Conservation (phyloP, 345 rosid genomes). For the Syzygium oleosum region DNA sequence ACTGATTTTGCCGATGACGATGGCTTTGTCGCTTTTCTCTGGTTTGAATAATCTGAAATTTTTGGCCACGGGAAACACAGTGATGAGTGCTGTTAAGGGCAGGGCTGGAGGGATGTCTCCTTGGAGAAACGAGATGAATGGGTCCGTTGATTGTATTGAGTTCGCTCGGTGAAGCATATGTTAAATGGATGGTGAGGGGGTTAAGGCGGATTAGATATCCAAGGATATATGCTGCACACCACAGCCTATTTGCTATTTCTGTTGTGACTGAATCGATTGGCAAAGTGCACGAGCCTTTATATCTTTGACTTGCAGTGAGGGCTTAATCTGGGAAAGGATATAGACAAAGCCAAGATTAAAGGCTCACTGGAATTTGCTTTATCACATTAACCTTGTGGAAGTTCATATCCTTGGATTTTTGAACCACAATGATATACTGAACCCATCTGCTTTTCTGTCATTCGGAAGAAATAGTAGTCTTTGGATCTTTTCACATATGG, state of each 20-base stretch:
- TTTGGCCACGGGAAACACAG: not conserved
- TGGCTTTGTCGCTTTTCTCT: not conserved
- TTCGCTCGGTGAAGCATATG: not conserved
- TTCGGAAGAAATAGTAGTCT: not conserved
- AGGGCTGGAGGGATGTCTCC: not conserved
- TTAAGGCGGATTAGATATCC: not conserved
- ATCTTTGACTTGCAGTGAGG: not conserved
- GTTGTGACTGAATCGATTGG: not conserved
- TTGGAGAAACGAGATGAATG: not conserved
- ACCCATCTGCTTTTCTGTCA: not conserved
- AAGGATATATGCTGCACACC: not conserved
- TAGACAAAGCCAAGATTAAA: not conserved
- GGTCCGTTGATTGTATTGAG: not conserved
- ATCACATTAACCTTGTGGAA: not conserved
- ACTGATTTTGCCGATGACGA: not conserved
- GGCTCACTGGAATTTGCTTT: not conserved
- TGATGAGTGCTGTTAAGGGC: not conserved
- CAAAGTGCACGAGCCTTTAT: not conserved
- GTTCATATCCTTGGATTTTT: not conserved
- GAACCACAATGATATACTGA: not conserved
- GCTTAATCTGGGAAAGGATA: not conserved
- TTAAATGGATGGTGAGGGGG: not conserved
- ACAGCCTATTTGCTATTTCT: not conserved
- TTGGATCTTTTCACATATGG: not conserved
- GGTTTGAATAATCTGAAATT: not conserved